Evolutionary conservation across 768 basidiomycete genomes (phyloP), one percentile per base, ranked within the genome.

Genomic region (Hypsizygus marmoreus): DNA sequence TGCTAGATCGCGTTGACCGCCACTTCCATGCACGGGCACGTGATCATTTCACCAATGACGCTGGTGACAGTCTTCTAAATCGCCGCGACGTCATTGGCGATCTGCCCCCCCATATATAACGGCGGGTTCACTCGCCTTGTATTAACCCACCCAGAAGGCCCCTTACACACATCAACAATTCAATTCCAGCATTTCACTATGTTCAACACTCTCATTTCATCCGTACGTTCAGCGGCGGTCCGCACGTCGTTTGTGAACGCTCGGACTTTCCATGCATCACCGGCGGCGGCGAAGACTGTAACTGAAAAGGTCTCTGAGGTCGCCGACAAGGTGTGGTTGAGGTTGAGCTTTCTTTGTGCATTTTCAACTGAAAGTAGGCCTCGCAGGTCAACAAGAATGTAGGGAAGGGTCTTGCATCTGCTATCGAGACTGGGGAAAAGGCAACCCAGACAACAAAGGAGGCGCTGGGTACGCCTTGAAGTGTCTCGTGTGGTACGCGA

Each of bases 301-400:
- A 68, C 67, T 12, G 75, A 77, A 45, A 75, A 74, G 47, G 75
- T 73, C 1, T 55, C 67, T 0, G 75, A 76, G 19, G 64, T 66
- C 16, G 76, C 75, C 31, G 67, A 75, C 20, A 69, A 68, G 45
- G 76, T 76, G 19, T 11, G 57, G n/a, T n/a, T n/a, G n/a, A n/a
- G n/a, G n/a, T n/a, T n/a, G n/a, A n/a, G n/a, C n/a, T n/a, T n/a
- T n/a, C n/a, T n/a, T n/a, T n/a, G n/a, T n/a, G n/a, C n/a, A n/a
- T n/a, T n/a, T n/a, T n/a, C n/a, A n/a, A n/a, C n/a, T n/a, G n/a
- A n/a, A n/a, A n/a, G n/a, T n/a, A n/a, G n/a, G n/a, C n/a, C n/a
- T n/a, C n/a, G n/a, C n/a, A n/a, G 75, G 67, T 76, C 0, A 77
- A 74, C 47, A 70, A 68, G 52, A 71, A 68, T 13, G 57, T 77